Conservation (phyloP, 495 filamentous ascomycete genomes). For the Neurospora sp. region DNA sequence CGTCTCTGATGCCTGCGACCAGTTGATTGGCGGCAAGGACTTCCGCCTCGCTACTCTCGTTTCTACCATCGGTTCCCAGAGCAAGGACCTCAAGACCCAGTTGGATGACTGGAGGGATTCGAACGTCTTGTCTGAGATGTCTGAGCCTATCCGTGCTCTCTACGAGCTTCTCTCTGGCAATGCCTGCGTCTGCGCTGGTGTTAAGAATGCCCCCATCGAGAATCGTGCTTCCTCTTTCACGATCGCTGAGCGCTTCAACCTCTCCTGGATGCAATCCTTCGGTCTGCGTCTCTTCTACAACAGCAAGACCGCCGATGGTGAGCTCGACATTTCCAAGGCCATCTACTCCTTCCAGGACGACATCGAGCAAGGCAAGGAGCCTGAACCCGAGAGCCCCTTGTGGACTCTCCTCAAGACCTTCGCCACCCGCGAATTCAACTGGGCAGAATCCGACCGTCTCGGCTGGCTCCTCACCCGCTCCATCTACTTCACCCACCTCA, state of each 20-base stretch:
- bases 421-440: conserved; percentile 50
- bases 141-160: conserved; percentile 70
- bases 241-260: conserved; percentile 66
- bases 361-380: conserved; percentile 50
- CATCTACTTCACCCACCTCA: conserved; percentile 38
- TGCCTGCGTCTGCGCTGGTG: conserved; percentile 66
- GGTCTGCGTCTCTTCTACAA: conserved; percentile 85
- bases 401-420: conserved; percentile 80
- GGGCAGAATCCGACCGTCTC: conserved; percentile 51
- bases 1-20: conserved; percentile 68
- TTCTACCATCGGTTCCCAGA: conserved; percentile 61
- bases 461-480: conserved; percentile 68
- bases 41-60: conserved; percentile 75
- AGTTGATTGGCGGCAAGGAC: conserved; percentile 60
- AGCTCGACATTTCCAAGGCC: conserved; percentile 58
- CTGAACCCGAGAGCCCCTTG: conserved; percentile 63
- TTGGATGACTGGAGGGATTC: conserved; percentile 74
- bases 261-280: conserved; percentile 90
- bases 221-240: conserved; percentile 66
- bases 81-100: conserved; percentile 62
- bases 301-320: conserved; percentile 26
- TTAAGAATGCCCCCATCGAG: conserved; percentile 56
- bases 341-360: conserved; percentile 60
- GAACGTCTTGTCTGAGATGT: conserved; percentile 74
- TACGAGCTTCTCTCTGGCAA: conserved; percentile 88